These are phyloP conservation scores for Xylariomycetidae sp. DNA, from an alignment of 2,329 filamentous ascomycete genomes.

Conservation along the genomic window DNA sequence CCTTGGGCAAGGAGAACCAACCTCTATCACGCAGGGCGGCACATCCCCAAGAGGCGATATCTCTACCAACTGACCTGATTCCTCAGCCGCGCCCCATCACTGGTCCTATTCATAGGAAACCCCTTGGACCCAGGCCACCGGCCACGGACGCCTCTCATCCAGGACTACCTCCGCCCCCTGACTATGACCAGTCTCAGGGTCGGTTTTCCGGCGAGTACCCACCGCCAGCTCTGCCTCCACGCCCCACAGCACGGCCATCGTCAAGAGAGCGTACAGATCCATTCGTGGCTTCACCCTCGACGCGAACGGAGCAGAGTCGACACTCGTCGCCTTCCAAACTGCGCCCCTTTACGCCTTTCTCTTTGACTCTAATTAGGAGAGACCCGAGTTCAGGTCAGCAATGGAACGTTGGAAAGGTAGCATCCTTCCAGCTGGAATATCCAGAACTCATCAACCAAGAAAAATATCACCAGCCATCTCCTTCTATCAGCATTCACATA, in stretches of 20 bases:
- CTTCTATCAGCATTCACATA: conserved; percentile 47
- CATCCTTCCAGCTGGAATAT: conserved; percentile 45
- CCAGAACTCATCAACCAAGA: conserved; percentile 27
- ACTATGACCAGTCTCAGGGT: too few species aligned
- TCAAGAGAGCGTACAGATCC: too few species aligned
- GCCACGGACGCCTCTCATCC: conserved; percentile 6
- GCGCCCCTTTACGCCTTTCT: conserved; percentile 40
- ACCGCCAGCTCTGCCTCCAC: conserved; percentile 9
- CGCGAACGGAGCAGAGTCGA: too few species aligned
- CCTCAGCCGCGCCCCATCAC: conserved; percentile 2
- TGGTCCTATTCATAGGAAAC: conserved; percentile 12
- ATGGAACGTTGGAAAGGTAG: conserved; percentile 70
- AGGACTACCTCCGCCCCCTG: conserved; percentile 4
- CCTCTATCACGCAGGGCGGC: too few species aligned
- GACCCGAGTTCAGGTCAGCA: conserved; percentile 65
- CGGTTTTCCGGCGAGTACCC: conserved; percentile 10
- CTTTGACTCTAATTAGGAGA: conserved; percentile 65
- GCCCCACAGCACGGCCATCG: conserved; percentile 5
- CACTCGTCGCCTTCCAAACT: conserved; percentile 35
- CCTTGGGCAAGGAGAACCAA: conserved; percentile 20
- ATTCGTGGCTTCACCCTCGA: too few species aligned
- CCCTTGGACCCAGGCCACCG: conserved; percentile 14
- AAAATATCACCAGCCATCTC: conserved; percentile 25
- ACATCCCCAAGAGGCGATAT: not conserved
- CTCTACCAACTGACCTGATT: not conserved